Evolutionary conservation across 106 monocot species (phyloP).

Genomic region (Dendrobium huoshanense): DNA sequence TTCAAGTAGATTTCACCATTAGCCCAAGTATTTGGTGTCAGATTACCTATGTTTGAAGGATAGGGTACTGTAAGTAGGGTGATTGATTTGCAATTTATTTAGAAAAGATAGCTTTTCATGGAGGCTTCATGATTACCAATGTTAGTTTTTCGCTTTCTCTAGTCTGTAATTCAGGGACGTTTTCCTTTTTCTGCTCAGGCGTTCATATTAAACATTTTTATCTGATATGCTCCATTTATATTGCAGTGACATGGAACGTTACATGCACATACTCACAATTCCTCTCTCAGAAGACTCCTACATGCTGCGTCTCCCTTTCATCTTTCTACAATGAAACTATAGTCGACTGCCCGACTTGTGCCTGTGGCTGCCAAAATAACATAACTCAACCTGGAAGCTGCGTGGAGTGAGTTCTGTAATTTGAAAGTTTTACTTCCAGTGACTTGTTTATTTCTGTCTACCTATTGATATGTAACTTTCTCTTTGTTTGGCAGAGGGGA

Average conservation of each 20-base stretch:
- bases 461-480: too few species aligned
- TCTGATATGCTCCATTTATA: background rate
- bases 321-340: constrained; percentile 90
- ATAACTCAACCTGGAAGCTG: constrained; percentile 75
- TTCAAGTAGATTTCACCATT: background rate
- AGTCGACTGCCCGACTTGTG: constrained; percentile 72
- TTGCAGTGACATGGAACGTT: constrained; percentile 96
- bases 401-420: constrained; percentile 51
- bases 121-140: background rate
- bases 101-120: background rate
- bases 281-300: constrained; percentile 64
- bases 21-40: too few species aligned
- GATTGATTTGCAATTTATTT: background rate
- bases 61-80: background rate
- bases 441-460: background rate
- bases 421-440: background rate
- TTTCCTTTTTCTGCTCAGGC: too few species aligned
- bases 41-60: too few species aligned
- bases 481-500: constrained; percentile 30
- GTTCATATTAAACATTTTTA: too few species aligned
- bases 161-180: too few species aligned
- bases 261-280: constrained; percentile 88
- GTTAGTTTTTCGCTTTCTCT: background rate
- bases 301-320: constrained; percentile 89
- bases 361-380: constrained; percentile 83